Conservation (phyloP, 345 rosid species). For the Anacardium occidentale region DNA sequence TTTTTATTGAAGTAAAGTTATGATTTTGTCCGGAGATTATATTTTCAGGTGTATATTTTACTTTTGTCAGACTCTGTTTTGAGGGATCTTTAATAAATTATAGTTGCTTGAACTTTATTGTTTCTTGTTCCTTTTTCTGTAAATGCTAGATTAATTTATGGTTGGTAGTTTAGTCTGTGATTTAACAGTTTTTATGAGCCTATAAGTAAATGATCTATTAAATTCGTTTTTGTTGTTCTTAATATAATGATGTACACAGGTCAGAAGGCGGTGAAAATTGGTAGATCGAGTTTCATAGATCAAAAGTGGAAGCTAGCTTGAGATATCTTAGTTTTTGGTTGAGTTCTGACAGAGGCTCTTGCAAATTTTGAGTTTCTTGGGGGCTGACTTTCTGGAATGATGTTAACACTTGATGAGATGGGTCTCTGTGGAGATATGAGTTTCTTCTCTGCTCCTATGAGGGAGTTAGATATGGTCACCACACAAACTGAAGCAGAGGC, state of each 20-base stretch:
- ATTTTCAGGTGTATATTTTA: neutral
- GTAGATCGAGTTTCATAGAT: neutral
- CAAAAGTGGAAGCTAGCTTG: neutral
- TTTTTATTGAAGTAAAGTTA: neutral
- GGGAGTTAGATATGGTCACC: slow-evolving; percentile 40
- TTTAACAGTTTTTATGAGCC: neutral
- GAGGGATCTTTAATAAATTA: neutral
- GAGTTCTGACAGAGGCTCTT: neutral
- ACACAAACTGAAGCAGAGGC: slow-evolving; percentile 58
- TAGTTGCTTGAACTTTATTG: neutral
- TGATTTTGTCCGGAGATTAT: neutral
- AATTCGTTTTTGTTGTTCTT: neutral
- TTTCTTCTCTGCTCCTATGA: slow-evolving; percentile 49
- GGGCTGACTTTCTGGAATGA: slow-evolving; percentile 12
- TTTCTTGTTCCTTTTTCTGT: neutral
- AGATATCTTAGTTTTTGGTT: slow-evolving; percentile 7
- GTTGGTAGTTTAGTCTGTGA: neutral
- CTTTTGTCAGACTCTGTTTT: neutral
- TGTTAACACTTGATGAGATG: slow-evolving; percentile 76
- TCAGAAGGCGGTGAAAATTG: neutral
- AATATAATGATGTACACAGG: slow-evolving; percentile 3
- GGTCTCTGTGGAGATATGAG: slow-evolving; percentile 80
- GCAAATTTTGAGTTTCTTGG: neutral
- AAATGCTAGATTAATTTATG: neutral
- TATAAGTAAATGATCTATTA: neutral